phyloP scores from a whole-genome alignment of 345 rosid species.

The Cardamine resedifolia region DNA sequence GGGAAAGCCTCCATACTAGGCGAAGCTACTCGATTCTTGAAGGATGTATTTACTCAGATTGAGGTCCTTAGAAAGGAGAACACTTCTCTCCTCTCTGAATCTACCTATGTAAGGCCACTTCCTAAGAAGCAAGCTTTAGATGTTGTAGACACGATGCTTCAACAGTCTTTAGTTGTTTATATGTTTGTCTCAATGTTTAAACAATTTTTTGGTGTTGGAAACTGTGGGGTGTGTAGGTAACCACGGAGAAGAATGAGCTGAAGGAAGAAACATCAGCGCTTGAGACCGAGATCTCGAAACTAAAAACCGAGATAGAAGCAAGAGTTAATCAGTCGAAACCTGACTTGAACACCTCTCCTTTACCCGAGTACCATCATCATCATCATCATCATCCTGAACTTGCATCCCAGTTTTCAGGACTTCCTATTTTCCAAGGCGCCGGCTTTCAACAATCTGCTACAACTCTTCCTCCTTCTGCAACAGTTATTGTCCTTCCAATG shows the following conservation, averaged over 20 bases:
- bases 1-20: conserved; percentile 77
- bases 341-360: conserved; percentile 58
- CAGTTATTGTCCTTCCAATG: conserved; percentile 71
- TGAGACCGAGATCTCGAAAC: conserved; percentile 55
- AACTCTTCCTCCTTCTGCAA: conserved; percentile 42
- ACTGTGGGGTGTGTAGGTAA: conserved; percentile 47
- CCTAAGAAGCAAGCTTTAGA: neutral
- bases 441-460: conserved; percentile 40
- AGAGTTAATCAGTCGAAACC: conserved; percentile 51
- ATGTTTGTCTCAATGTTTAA: too few species aligned
- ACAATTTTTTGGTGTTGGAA: too few species aligned
- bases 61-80: conserved; percentile 75
- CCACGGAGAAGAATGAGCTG: conserved; percentile 75
- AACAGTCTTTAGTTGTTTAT: neutral
- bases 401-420: conserved; percentile 37
- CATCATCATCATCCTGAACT: conserved; percentile 30
- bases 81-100: conserved; percentile 63
- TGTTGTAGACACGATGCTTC: neutral
- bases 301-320: conserved; percentile 54
- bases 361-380: conserved; percentile 43
- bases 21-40: conserved; percentile 76
- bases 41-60: conserved; percentile 68
- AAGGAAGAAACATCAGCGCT: conserved; percentile 75
- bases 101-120: conserved; percentile 64
- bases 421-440: conserved; percentile 33